Base-by-base conservation (phyloP, 768 basidiomycete species). In the Suillus subaureus region DNA sequence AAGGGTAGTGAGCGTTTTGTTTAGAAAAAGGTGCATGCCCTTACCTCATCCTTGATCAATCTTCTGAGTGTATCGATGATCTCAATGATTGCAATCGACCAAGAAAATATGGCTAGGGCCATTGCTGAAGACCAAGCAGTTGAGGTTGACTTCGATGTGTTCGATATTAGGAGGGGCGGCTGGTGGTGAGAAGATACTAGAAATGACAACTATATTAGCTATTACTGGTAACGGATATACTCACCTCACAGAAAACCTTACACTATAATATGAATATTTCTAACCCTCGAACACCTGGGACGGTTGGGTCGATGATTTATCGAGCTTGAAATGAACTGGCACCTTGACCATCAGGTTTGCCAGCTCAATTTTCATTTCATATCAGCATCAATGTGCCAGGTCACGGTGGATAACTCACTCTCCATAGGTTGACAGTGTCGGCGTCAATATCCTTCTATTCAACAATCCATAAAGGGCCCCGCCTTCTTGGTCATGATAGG, bases 21-120 rank as follows among this genome's bases (percentile, higher is more conserved):
- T 9, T 37, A 37, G 9, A 11, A 37, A 8, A 37, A 37, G 6
- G 40, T 42, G 40, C 16, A 42, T 18, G 6, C 16, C 40, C 56
- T 55, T 26, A 56, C 31, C 49, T 60, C 18, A 56, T 23, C 49
- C 61, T 64, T 65, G 28, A 67, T 61, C 47, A 3, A 47, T 39
- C 45, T 8, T 42, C 21, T 62, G 18, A 69, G 58, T 12, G 16
- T 23, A 11, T 7, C 4, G n/a, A 39, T 2, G 4, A 35, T 65
- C 31, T 64, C 13, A 2, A 26, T 57, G 15, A 15, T 61, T 18
- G 47, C 23, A 61, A 69, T 64, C 21, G 55, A 69, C 60, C 6
- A 21, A 1, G 26, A 66, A 66, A n/a, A 55, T 23, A 3, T 7
- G 4, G 2, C 15, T 18, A 15, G n/a, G n/a, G 0, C 42, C 31